Base-by-base conservation (phyloP, 495 filamentous ascomycete genomes). In the Cercophora scortea region DNA sequence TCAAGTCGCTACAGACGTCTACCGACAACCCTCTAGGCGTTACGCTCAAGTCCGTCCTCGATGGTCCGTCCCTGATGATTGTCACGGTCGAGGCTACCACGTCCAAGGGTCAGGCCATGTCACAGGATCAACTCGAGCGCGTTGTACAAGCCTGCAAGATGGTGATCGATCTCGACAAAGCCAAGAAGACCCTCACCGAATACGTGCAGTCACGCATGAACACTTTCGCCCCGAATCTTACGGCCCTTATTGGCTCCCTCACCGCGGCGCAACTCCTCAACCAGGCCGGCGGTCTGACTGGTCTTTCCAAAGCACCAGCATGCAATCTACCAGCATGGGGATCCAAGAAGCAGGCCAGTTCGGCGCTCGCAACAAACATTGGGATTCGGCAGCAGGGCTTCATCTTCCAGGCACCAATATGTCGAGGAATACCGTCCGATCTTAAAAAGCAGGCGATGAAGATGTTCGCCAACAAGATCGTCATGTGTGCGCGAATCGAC, bases 171-270 rank as follows among this genome's bases (percentile, higher is more conserved):
- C 84, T 98, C 13, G 91, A 97, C 60, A 81, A 79, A 44, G 92
- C 92, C 44, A 95, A 95, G 65, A 85, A 80, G 50, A 86, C 82
- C 34, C 81, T 97, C 45, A 96, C 90, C 4, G 85, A 93, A 59
- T 97, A 92, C 61, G 92, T 96, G n/a, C 85, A 95, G 71, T 96
- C 91, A 35, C 89, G 93, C 54, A 96, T 98, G 88, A 92, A 82
- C 58, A 78, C 95, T 44, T 96, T 96, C 61, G 93, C 94, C 10
- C 93, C 93, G 8, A 98, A 98, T 59, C 73, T 96, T 36, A 94
- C 94, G n/a, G 83, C 83, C 15, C 79, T 98, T 33, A 86, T 98
- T 51, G 93, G 94, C 42, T 90, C 92, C 2, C 78, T 95, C n/a
- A 96, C 91, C 8, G 92, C 94, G 19, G 94, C 93, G 18, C 93